Evolutionary conservation across 2,329 filamentous ascomycete genomes (phyloP), one percentile per base, ranked within the genome.

Genomic region (Trichoderma koningiopsis): DNA sequence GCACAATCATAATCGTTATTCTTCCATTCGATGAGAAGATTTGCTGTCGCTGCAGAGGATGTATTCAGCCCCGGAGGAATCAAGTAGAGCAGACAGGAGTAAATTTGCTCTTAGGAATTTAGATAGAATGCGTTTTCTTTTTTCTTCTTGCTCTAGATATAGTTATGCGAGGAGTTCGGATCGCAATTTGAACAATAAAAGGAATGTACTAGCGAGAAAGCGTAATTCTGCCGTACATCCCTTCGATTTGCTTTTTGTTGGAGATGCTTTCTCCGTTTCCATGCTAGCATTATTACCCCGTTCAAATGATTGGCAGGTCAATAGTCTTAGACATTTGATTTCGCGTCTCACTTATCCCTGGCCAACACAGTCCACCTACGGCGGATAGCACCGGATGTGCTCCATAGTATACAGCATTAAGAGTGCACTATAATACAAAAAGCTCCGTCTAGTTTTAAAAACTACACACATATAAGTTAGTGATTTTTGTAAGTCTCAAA

Each of bases 281-380:
- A 43, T 43, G 7, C 37, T 43, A 43, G 37, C 16, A 40, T 40
- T 40, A 8, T 19, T 43, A 7, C 37, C 19, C 19, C 37, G 4
- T 19, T 43, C 37, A 43, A 43, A 2, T 19, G 22, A 27, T 37
- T 63, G 6, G 33, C 47, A 40, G 22, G 11, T 16, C 60, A 53
- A 63, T 63, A 16, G 4, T 35, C 5, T 27, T 6, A 53, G 29
- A 63, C 60, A 63, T 14, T 6, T 27, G 13, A 53, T 10, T 4
- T 52, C 60, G 13, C 37, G 60, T 63, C 47, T 63, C 60, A 63
- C 22, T 33, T 33, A 27, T 63, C 47, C 47, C 60, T 63, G 5
- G 47, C 13, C 14, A 53, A 31, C n/a, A 19, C 5, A 29, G 16
- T 24, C 14, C n/a, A 11, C 7, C 16, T 19, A 16, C 13, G 11